Base-by-base conservation (phyloP, 495 filamentous ascomycete species). In the Daldinia caldariorum region DNA sequence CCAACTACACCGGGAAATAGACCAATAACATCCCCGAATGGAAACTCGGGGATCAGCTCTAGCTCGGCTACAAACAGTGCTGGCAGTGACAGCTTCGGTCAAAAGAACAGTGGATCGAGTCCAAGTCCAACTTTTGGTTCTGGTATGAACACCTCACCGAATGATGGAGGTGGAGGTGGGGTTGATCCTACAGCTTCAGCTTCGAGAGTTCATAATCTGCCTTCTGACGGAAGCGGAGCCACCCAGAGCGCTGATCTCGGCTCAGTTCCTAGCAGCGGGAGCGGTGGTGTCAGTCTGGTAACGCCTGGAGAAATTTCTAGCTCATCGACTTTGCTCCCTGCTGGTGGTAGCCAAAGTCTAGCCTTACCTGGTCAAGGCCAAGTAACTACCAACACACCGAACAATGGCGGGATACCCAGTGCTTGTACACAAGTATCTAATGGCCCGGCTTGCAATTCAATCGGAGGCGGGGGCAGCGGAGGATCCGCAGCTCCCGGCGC, bases 391-490 rank as follows among this genome's bases (percentile, higher is more conserved):
- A 53, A 43, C 34, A 34, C 35, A 62, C 16, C 64, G 29, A 50
- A 32, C 35, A 39, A 53, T n/a, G 64, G 64, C 18, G 66, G 53
- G 39, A 37, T n/a, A 16, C 43, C 53, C 10, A 45, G 34, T 12
- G 31, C 51, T 29, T 69, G 66, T 45, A 62, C 59, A 16, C 39
- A 50, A 32, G 66, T 51, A 6, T 75, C 72, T 6, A 74, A 16
- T 14, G 62, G 67, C 35, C 12, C 61, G 18, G 29, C 58, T 50
- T 75, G 73, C 31, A 60, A 41, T 45, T 59, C 63, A 31, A 45
- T 57, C 16, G 61, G 18, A 41, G 63, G 57, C 38, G 66, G 60
- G 50, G 50, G 49, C 8, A 58, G 41, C 45, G 20, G 26, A 13
- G 62, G 20, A 12, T 58, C 66, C 8, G 3, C 37, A 12, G 16